Conservation (phyloP, 768 basidiomycete genomes). For the Russula lepida region DNA sequence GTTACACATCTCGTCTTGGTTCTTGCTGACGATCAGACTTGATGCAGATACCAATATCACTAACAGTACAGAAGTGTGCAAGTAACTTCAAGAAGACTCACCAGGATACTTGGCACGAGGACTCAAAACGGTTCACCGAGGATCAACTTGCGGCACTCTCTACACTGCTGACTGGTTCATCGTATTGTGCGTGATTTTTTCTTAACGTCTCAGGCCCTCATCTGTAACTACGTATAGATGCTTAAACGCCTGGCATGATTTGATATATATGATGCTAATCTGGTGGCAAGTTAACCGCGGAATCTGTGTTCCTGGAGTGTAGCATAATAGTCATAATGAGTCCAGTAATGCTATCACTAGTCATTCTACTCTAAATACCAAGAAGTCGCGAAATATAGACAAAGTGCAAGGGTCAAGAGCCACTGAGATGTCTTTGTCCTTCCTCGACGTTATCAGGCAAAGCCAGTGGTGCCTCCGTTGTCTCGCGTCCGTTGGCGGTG, state of each 20-base stretch:
- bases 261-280: conserved; percentile 5
- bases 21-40: conserved; percentile 14
- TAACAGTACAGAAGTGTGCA: conserved; percentile 73
- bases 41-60: conserved; percentile 67
- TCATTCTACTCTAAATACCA: not conserved
- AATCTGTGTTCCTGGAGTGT: not conserved
- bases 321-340: not conserved
- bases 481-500: conserved; percentile 56
- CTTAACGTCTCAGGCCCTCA: not conserved
- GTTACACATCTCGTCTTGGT: not conserved
- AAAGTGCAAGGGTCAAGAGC: not conserved
- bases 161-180: conserved; percentile 78
- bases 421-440: not conserved
- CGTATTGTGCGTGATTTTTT: conserved; percentile 51
- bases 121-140: conserved; percentile 76
- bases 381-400: not conserved
- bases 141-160: conserved; percentile 78
- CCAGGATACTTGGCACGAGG: conserved; percentile 86
- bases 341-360: not conserved
- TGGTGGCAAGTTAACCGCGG: not conserved
- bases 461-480: conserved; percentile 43
- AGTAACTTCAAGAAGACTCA: conserved; percentile 76
- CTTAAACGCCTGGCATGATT: conserved; percentile 2
- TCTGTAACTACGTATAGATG: conserved; percentile 17
- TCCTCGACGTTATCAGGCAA: conserved; percentile 25